Evolutionary conservation across 75 land plant species (phyloP).

Genomic region (Selaginella tamariscina): DNA sequence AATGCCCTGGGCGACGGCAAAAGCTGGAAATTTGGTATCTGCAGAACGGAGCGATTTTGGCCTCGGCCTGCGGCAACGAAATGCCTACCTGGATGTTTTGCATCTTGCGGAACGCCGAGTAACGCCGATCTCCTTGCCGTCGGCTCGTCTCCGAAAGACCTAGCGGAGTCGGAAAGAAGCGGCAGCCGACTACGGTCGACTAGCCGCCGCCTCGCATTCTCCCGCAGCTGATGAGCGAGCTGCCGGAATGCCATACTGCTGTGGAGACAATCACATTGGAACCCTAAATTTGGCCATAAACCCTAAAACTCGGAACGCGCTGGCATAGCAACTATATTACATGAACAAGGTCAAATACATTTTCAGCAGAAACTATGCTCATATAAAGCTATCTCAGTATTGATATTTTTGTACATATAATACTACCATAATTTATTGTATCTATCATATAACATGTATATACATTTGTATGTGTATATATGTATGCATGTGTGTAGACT

Average conservation of each 20-base stretch:
- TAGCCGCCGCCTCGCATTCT: neutral
- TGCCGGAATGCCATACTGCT: neutral
- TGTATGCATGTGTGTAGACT: no score
- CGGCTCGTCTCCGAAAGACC: neutral
- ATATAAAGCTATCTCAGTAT: no score
- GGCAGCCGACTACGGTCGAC: neutral
- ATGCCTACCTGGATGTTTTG: neutral
- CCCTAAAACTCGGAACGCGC: constrained; percentile 1
- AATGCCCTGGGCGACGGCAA: neutral
- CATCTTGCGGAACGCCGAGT: neutral
- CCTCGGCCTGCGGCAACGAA: no score
- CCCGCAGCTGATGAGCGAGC: neutral
- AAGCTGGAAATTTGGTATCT: neutral
- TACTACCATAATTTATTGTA: no score
- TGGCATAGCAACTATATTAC: no score
- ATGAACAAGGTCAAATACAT: no score
- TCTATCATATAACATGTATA: no score
- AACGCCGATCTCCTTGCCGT: neutral
- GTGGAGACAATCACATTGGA: neutral
- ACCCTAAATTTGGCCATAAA: neutral
- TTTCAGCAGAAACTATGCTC: no score
- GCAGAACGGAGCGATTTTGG: no score
- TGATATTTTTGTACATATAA: no score
- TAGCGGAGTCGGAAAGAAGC: neutral
- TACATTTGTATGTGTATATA: no score